Evolutionary conservation across 345 rosid genomes (phyloP).

Genomic region (Populus simonii): DNA sequence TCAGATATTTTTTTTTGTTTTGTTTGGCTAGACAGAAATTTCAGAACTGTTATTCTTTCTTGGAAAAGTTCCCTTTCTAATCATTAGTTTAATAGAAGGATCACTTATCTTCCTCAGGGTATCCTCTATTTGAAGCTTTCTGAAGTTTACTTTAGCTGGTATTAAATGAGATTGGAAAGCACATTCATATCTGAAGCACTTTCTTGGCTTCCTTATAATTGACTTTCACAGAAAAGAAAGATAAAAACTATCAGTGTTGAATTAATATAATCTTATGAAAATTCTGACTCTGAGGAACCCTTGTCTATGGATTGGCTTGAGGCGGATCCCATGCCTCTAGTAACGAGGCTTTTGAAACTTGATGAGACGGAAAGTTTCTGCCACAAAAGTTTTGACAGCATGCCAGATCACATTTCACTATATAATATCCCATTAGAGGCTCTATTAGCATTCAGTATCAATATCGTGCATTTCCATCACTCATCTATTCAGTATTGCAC

Average conservation of each 20-base stretch:
- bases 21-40: neutral
- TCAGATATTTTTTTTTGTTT: neutral
- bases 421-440: neutral
- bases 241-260: neutral
- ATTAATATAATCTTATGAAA: neutral
- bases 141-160: neutral
- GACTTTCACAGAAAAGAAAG: neutral
- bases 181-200: neutral
- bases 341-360: neutral
- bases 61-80: neutral
- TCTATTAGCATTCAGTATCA: neutral
- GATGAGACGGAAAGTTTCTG: neutral
- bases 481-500: conserved; percentile 8
- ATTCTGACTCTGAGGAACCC: neutral
- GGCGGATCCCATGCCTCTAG: neutral
- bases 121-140: neutral
- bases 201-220: neutral
- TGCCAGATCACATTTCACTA: neutral
- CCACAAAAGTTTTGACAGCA: neutral
- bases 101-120: neutral
- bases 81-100: neutral
- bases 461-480: neutral
- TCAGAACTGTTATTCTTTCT: neutral
- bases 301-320: neutral
- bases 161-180: neutral